Conservation (phyloP, 2,329 filamentous ascomycete genomes). For the Gaeumannomyces sp. region DNA sequence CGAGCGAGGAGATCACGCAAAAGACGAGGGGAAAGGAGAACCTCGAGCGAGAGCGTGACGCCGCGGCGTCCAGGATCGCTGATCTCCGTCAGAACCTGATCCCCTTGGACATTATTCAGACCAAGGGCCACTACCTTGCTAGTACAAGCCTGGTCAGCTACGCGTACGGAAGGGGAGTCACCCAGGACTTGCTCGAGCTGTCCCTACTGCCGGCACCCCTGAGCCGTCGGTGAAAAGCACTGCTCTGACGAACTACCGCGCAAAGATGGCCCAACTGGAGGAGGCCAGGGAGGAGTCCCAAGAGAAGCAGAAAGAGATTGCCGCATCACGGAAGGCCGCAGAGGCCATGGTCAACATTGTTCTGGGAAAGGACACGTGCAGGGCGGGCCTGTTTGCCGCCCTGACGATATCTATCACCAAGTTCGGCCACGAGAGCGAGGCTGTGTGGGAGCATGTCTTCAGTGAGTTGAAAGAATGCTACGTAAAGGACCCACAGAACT, state of each 20-base stretch:
- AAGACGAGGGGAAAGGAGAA: not conserved
- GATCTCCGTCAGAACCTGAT: not conserved
- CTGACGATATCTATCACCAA: slow-evolving; percentile 13
- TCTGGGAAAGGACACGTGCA: not conserved
- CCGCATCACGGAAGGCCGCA: not conserved
- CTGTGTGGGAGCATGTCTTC: not conserved
- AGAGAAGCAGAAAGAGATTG: too few relatives aligned
- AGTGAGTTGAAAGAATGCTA: not conserved
- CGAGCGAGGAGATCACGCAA: not conserved
- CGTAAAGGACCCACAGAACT: not conserved
- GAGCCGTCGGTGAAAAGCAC: not conserved
- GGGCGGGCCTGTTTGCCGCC: slow-evolving; percentile 10
- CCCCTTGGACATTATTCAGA: not conserved
- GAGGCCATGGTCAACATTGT: not conserved
- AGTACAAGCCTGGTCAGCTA: not conserved
- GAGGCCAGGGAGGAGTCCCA: not conserved
- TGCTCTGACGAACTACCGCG: not conserved
- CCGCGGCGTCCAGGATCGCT: not conserved
- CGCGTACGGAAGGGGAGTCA: not conserved
- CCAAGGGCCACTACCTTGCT: not conserved
- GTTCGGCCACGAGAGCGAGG: not conserved
- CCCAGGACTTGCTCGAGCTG: not conserved
- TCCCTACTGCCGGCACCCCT: not conserved
- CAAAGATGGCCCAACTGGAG: not conserved
- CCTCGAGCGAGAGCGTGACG: not conserved